Evolutionary conservation across 352 stramenopile genomes (phyloP).

Genomic region (Pythium oligandrum): DNA sequence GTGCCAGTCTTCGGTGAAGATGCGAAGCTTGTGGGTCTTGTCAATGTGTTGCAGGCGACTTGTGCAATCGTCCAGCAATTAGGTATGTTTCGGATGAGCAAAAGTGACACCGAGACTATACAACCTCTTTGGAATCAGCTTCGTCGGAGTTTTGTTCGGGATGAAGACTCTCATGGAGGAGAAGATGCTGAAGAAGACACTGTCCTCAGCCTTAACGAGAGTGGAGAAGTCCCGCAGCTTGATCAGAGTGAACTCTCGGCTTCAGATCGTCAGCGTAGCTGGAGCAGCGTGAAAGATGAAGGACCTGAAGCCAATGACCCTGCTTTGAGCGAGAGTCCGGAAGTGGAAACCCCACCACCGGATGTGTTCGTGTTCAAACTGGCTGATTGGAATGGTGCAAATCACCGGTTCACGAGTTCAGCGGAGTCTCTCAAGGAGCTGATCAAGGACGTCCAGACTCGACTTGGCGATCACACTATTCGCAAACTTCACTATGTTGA

Average conservation of each 20-base stretch:
- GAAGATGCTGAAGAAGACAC: conserved; percentile 33
- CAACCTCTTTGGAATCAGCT: conserved; percentile 78
- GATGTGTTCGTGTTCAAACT: conserved; percentile 83
- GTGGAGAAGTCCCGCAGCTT: not conserved
- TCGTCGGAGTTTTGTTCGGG: conserved; percentile 41
- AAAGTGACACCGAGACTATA: conserved; percentile 42
- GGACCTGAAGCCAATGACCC: conserved; percentile 9
- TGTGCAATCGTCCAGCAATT: conserved; percentile 84
- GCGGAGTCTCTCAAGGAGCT: conserved; percentile 69
- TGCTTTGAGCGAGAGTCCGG: conserved; percentile 19
- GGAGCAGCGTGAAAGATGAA: conserved; percentile 6
- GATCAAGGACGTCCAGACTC: conserved; percentile 62
- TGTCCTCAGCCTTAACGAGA: conserved; percentile 9
- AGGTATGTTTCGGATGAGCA: conserved; percentile 62
- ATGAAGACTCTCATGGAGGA: conserved; percentile 30
- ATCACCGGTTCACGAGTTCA: conserved; percentile 83
- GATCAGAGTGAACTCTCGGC: conserved; percentile 5
- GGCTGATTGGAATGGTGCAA: conserved; percentile 74
- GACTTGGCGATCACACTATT: conserved; percentile 71
- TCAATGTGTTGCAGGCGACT: conserved; percentile 95
- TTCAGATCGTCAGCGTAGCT: conserved; percentile 8
- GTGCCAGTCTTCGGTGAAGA: conserved; percentile 92
- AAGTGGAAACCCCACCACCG: conserved; percentile 18
- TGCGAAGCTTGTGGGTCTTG: conserved; percentile 90
- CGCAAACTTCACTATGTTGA: conserved; percentile 77